Evolutionary conservation across 169 alveolate species (phyloP), one percentile per base, ranked within the genome.

Genomic region (Neospora caninum): DNA sequence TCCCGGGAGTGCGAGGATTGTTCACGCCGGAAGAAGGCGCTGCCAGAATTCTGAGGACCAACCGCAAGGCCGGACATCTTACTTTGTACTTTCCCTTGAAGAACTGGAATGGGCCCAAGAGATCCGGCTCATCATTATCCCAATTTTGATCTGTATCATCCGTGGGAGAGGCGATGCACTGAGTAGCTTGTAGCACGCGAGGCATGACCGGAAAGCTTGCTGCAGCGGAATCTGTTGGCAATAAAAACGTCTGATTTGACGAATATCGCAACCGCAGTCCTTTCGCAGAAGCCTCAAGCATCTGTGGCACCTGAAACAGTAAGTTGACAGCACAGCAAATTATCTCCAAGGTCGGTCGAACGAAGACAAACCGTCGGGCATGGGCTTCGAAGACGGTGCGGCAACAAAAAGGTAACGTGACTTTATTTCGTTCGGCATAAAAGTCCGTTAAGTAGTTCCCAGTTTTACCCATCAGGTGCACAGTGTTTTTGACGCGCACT

Each of bases 41-140:
- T 49, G 4, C 4, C 13, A 4, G 58, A 49, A 49, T 13, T 49
- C 58, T 49, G 13, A 7, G 58, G 58, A 13, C 58, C 58, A 4
- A 49, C 4, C 4, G 58, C 22, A 49, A 7, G 58, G 58, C 13
- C 58, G 13, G 4, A 49, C 4, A 10, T 29, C 93, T 25, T 45
- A 93, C 95, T 82, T 93, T 93, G 91, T 93, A 93, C 93, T 93
- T 93, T 42, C 95, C 95, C 6, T 88, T 88, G 53, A 93, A 93
- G 73, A 93, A 93, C 88, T 93, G 88, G 70, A 38, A 93, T 20
- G 95, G 95, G 45, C 95, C 95, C 10, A 93, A 82, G 36, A 87
- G 70, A 54, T 89, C 67, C 38, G 67, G 89, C 69, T 43, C 89
- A 18, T 7, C 64, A 36, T 25, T 82, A 10, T 82, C 89, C 89